Percentiles rank a stretch among this genome's conserved stretches.
phyloP scores from a whole-genome alignment of 805 yeast species.

The Candida alai region DNA sequence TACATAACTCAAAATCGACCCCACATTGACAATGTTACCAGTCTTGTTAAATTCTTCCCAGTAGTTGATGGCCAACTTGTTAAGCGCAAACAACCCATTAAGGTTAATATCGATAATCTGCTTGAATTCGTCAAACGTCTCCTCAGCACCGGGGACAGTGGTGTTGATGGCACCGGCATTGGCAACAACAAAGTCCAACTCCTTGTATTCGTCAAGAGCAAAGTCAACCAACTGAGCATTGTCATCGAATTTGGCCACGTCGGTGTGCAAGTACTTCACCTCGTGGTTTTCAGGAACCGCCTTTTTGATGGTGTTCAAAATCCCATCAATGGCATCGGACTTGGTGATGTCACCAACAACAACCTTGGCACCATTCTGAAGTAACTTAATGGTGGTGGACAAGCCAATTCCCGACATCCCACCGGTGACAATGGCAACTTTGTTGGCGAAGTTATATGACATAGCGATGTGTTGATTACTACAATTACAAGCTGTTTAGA shows the following conservation, averaged over 20 bases:
- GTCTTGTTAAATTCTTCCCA: conserved; percentile 9
- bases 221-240: conserved; percentile 9
- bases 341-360: conserved; percentile 13
- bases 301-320: conserved; percentile 6
- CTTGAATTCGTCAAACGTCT: conserved; percentile 12
- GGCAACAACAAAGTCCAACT: conserved; percentile 11
- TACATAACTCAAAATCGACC: conserved; percentile 31
- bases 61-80: conserved; percentile 11
- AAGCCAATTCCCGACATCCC: conserved; percentile 18
- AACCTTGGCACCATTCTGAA: conserved; percentile 16
- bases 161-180: conserved; percentile 14
- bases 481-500: neutral
- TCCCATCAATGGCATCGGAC: conserved; percentile 5
- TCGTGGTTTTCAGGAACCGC: conserved; percentile 6
- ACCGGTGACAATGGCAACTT: conserved; percentile 15
- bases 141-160: conserved; percentile 9
- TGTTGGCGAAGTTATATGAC: conserved; percentile 11
- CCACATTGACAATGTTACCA: conserved; percentile 38
- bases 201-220: conserved; percentile 9
- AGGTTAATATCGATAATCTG: conserved; percentile 11
- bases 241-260: conserved; percentile 9
- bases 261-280: conserved; percentile 8
- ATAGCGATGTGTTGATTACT: conserved; percentile 3
- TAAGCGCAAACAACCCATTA: conserved; percentile 12
- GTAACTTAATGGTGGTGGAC: conserved; percentile 13